A percentile compares a stretch with the other conserved stretches of the same genome.
phyloP scores from a whole-genome alignment of 192 early-diverging fungal species.

The Backusella macrospora region DNA sequence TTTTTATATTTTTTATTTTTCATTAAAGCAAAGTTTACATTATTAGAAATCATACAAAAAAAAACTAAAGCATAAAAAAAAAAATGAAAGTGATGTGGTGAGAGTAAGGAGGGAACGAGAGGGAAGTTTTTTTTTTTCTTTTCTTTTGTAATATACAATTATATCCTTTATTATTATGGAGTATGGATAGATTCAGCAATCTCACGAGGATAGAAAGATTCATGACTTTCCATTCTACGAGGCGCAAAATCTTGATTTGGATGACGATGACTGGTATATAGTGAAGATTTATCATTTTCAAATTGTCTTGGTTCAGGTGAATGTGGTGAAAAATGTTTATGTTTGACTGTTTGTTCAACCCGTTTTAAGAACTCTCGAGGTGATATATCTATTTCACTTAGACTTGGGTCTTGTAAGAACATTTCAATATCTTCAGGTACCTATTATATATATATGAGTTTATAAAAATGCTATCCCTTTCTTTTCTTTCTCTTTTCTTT shows the following conservation, averaged over 20 bases:
- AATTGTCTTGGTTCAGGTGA: slow-evolving; percentile 2
- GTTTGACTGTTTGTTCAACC: slow-evolving; percentile 29
- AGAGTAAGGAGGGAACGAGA: no score
- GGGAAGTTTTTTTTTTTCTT: no score
- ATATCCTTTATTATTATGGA: not conserved
- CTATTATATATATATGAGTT: not conserved
- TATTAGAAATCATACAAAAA: no score
- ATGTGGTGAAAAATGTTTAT: slow-evolving; percentile 13
- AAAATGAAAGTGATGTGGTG: not conserved
- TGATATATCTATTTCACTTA: slow-evolving; percentile 32
- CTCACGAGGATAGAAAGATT: slow-evolving; percentile 6
- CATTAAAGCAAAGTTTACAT: no score
- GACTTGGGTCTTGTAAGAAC: slow-evolving; percentile 32
- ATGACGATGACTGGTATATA: slow-evolving; percentile 22
- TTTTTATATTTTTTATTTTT: no score
- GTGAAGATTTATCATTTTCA: slow-evolving; percentile 1
- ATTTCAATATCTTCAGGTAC: slow-evolving; percentile 30
- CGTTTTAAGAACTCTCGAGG: slow-evolving; percentile 30
- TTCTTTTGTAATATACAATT: slow-evolving; percentile 9
- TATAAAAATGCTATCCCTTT: not conserved
- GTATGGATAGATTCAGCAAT: slow-evolving; percentile 10
- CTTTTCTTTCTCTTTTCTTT: slow-evolving; percentile 17
- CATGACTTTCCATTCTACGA: slow-evolving; percentile 24
- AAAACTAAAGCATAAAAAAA: not conserved
- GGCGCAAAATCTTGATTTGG: not conserved